Evolutionary conservation across 2,329 filamentous ascomycete species (phyloP).

Genomic region (Colletotrichum gloeosporioides): DNA sequence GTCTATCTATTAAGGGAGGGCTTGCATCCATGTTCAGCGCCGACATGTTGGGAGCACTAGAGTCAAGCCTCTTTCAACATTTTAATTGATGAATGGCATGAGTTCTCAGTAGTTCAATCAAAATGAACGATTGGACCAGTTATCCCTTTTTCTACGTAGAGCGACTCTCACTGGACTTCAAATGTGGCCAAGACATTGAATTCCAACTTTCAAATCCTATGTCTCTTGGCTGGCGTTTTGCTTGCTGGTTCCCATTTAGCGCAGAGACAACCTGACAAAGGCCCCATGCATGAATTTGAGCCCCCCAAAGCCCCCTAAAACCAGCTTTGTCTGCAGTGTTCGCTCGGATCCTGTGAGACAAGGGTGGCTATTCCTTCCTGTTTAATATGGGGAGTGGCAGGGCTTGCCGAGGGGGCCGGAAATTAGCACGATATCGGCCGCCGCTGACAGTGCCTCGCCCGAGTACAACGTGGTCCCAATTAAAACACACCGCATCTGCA

Average conservation of each 20-base stretch:
- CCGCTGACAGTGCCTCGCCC: neutral
- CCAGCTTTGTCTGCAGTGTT: neutral
- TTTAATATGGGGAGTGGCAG: slow-evolving; percentile 3
- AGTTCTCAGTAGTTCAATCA: neutral
- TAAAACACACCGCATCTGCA: slow-evolving; percentile 16
- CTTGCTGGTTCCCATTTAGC: neutral
- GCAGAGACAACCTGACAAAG: neutral
- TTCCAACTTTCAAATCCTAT: neutral
- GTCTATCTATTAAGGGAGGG: neutral
- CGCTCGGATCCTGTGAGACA: neutral
- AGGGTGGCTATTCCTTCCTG: slow-evolving; percentile 11
- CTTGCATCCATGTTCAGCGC: neutral
- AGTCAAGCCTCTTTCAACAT: neutral
- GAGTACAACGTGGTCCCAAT: slow-evolving; percentile 20
- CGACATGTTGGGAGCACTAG: neutral
- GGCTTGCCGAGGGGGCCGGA: slow-evolving; percentile 8
- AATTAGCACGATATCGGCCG: slow-evolving; percentile 10
- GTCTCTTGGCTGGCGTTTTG: neutral
- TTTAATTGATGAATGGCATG: neutral
- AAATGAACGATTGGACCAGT: neutral
- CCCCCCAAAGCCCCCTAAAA: neutral
- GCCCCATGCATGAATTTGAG: neutral
- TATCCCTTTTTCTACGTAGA: neutral
- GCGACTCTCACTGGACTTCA: neutral
- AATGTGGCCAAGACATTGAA: neutral